Evolutionary conservation across 352 stramenopile species (phyloP).

Genomic region (Pythium vanterpoolii): DNA sequence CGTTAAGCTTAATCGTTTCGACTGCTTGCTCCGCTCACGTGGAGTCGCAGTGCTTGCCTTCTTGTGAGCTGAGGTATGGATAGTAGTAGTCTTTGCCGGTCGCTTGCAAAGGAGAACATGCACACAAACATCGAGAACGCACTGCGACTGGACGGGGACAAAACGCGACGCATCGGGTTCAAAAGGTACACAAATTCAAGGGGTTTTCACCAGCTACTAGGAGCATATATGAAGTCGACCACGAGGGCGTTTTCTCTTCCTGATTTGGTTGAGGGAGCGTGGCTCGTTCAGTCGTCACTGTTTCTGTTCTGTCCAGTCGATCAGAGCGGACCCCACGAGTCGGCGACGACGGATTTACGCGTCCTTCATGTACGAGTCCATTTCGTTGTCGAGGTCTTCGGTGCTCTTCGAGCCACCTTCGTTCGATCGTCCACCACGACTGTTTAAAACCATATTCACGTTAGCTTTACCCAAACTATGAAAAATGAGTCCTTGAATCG

Average conservation of each 20-base stretch:
- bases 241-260: background rate
- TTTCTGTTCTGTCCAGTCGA: constrained; percentile 6
- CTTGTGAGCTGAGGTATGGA: too few species aligned
- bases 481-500: background rate
- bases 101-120: too few species aligned
- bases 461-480: background rate
- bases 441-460: constrained; percentile 4
- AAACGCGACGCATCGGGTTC: background rate
- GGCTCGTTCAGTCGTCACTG: background rate
- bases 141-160: background rate
- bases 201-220: background rate
- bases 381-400: constrained; percentile 80
- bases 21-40: too few species aligned
- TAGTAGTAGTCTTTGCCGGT: background rate
- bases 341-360: constrained; percentile 28
- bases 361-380: constrained; percentile 88
- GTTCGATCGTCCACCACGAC: constrained; percentile 30
- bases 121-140: too few species aligned
- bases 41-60: too few species aligned
- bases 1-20: too few species aligned
- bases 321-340: background rate
- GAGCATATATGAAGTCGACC: constrained; percentile 14
- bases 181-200: background rate
- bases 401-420: constrained; percentile 38
- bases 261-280: background rate